Evolutionary conservation across 148 eudicot species (phyloP).

Genomic region (Vaccinium corymbosum): DNA sequence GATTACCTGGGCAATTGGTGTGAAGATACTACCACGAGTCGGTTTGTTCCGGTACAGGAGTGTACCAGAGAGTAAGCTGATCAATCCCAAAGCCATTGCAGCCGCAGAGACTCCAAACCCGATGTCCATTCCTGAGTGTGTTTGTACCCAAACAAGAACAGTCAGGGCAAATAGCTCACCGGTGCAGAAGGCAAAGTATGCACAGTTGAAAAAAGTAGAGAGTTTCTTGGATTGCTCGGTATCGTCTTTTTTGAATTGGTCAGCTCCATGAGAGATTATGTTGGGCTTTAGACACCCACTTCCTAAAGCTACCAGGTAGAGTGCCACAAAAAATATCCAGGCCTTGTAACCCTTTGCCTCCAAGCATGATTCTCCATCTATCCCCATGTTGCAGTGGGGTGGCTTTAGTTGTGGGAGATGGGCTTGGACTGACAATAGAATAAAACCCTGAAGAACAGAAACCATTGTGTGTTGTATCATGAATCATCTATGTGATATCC

Average conservation of each 20-base stretch:
- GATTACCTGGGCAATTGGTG: constrained; percentile 70
- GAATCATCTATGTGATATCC: background rate
- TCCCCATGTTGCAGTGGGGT: constrained; percentile 55
- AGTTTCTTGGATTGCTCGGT: constrained; percentile 50
- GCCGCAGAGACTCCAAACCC: constrained; percentile 85
- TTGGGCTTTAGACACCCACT: constrained; percentile 93
- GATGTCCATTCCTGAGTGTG: constrained; percentile 85
- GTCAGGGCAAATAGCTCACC: constrained; percentile 84
- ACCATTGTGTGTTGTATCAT: background rate
- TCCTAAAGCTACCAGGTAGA: constrained; percentile 74
- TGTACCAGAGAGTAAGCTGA: constrained; percentile 62
- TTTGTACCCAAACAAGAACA: constrained; percentile 80
- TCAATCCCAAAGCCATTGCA: constrained; percentile 73
- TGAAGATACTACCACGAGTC: constrained; percentile 72
- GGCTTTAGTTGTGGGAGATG: constrained; percentile 71
- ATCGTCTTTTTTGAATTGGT: constrained; percentile 48
- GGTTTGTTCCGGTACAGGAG: constrained; percentile 53
- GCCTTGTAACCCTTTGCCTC: constrained; percentile 67
- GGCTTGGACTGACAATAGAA: constrained; percentile 72
- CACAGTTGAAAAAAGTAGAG: constrained; percentile 75
- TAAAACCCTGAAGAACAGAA: constrained; percentile 54
- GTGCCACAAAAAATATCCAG: constrained; percentile 58
- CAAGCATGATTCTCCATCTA: constrained; percentile 26
- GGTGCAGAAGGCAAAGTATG: constrained; percentile 74
- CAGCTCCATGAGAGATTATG: constrained; percentile 87